Base-by-base conservation (phyloP, 1,284 basidiomycete genomes). In the Austroboletus niveus region DNA sequence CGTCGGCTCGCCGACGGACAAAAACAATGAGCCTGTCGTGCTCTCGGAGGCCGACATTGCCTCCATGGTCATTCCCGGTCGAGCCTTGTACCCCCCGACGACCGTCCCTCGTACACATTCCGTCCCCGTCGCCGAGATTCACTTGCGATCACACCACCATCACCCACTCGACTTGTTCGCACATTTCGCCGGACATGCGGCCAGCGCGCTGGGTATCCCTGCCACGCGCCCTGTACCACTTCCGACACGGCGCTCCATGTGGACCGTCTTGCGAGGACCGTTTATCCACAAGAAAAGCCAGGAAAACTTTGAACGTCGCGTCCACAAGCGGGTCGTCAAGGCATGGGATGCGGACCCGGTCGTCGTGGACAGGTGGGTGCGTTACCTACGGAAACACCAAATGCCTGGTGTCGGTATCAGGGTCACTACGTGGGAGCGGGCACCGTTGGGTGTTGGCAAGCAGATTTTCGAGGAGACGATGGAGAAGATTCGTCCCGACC, bases 251-350 rank as follows among this genome's bases (percentile, higher is more conserved):
- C 86, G 88, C 24, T 79, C 81, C 8, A 74, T 98, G 9, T 94
- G 91, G 85, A 98, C 96, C 0, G 94, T 98, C 12, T 80, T 83
- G 10, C 83, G 87, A 41, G 82, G 84, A 4, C 94, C 95, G 4
- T 98, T 98, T 70, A 87, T 86, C 8, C 89, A 96, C 72, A 99
- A 99, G 70, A 98, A 97, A 73, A 78, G 82, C 20, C 94, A 98
- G 72, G 94, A 99, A 75, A 98, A 98, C 74, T 99, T 98, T 69
- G 88, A 94, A 71, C 75, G 92, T 31, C 80, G 77, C 62, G 88
- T 89, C 50, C 89, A 96, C 67, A 89, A 88, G 62, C 80, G 95
- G 14, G 81, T 80, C 22, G 85, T 99, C 74, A 95, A 95, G 72
- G 88, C 94, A 1, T 98, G 82, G 78, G 95, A 99, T 69, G 83